Evolutionary conservation across 345 rosid species (phyloP), one percentile per base, ranked within the genome.

Genomic region (Citrus mangshanensis): DNA sequence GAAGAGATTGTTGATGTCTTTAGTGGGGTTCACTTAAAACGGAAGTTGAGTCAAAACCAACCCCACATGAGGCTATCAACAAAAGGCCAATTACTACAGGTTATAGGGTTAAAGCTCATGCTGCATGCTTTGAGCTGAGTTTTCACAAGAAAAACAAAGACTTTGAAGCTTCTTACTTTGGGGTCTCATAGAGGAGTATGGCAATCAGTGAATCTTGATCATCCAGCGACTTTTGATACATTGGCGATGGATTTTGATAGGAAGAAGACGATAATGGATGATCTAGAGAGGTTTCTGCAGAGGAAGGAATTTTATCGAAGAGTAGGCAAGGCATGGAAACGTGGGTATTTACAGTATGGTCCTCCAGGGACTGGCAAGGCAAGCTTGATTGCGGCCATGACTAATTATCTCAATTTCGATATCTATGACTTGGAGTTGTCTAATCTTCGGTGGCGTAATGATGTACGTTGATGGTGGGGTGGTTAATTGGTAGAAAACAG

Each of bases 301-400:
- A 79, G 84, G 62, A 81, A 70, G 19, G 87, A 84, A 16, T 75
- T 35, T 27, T 84, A 84, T 21, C 76, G 66, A 68, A 84, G 71
- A 51, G 80, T 84, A 25, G 84, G 86, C 7, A 81, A 78, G 77
- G 84, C 84, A 30, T 77, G 86, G 84, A 46, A 46, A 46, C 51
- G 51, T 4, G 18, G 51, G 51, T 46, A 46, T 46, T 46, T 46
- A 4, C 18, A 81, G 72, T 81, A 63, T 59, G 82, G 82, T 5
- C 84, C 86, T 4, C 86, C 82, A 5, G 82, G 84, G 18, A 81
- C 84, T 0, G 80, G 84, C 55, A 81, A 81, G 14, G 81, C 86
- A 32, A 84, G 86, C 82, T 75, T 81, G 82, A 78, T 84, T 24
- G 80, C 82, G 34, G 80, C 84, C 28, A 81, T 84, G 78, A 84